Conservation (phyloP, 2,329 filamentous ascomycete genomes). For the Metarhizium guizhouense region DNA sequence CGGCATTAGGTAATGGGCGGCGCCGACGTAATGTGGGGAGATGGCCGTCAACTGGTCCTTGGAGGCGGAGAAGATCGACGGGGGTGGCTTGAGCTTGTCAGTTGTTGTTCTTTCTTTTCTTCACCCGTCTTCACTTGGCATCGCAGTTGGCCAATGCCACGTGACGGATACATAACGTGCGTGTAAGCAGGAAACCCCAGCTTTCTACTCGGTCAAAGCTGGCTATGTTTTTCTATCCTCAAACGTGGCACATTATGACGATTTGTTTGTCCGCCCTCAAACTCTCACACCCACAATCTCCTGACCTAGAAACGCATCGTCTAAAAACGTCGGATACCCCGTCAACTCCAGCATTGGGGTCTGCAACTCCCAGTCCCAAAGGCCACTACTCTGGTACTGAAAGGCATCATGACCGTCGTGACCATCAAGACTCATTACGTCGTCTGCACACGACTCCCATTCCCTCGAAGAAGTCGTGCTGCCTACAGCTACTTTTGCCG, state of each 20-base stretch:
- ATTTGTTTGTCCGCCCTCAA: too few relatives aligned
- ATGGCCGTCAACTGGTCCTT: not conserved
- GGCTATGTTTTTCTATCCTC: too few relatives aligned
- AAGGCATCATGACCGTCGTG: not conserved
- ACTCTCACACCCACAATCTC: not conserved
- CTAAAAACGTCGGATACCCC: slow-evolving; percentile 6
- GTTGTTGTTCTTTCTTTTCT: not conserved
- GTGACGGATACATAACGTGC: too few relatives aligned
- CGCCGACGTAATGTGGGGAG: not conserved
- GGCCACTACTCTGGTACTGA: not conserved
- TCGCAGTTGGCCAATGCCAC: too few relatives aligned
- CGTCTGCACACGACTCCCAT: not conserved
- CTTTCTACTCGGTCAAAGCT: too few relatives aligned
- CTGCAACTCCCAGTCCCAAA: slow-evolving; percentile 4
- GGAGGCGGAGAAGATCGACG: not conserved
- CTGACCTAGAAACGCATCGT: not conserved
- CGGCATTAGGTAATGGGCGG: not conserved
- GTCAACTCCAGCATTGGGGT: slow-evolving; percentile 3
- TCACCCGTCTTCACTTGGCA: too few relatives aligned
- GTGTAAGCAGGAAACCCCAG: too few relatives aligned
- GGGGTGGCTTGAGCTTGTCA: not conserved
- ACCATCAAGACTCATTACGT: not conserved
- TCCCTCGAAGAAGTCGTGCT: not conserved
- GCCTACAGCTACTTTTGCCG: not conserved
- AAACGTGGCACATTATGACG: too few relatives aligned